phyloP scores from a whole-genome alignment of 768 basidiomycete genomes.

The Auriscalpium orientale region DNA sequence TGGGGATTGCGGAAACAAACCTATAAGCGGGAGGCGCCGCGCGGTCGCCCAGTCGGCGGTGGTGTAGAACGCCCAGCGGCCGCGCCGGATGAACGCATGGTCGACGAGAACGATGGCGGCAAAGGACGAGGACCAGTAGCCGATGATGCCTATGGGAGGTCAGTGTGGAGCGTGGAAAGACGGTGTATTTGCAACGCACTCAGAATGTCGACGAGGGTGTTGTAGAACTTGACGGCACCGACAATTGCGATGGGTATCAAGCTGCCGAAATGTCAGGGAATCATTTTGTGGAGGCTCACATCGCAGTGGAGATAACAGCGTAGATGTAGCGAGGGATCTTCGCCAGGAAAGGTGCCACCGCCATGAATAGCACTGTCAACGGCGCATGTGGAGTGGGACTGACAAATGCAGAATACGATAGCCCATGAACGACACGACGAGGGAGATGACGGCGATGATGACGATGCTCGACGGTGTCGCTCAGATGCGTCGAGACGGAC shows the following conservation, averaged over 20 bases:
- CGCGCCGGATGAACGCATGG: constrained; percentile 36
- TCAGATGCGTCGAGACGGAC: constrained; percentile 26
- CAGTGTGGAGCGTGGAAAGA: not conserved
- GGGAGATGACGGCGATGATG: constrained; percentile 32
- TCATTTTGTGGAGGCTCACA: constrained; percentile 24
- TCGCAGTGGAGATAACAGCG: constrained; percentile 34
- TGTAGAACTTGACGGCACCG: constrained; percentile 37
- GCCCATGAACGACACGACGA: constrained; percentile 31
- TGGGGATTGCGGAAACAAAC: no score
- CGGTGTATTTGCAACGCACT: constrained; percentile 20
- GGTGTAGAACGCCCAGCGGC: constrained; percentile 29
- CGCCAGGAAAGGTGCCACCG: constrained; percentile 25
- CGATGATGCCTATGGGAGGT: constrained; percentile 31
- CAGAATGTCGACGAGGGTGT: constrained; percentile 35
- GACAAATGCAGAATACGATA: constrained; percentile 28
- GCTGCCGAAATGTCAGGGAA: constrained; percentile 16
- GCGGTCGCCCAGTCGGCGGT: constrained; percentile 29
- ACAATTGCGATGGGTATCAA: constrained; percentile 41
- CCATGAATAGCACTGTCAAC: constrained; percentile 26
- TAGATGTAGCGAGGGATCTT: constrained; percentile 40
- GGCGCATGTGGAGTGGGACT: not conserved
- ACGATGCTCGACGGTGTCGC: constrained; percentile 34
- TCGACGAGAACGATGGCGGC: constrained; percentile 33
- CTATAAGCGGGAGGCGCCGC: constrained; percentile 27
- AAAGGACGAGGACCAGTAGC: constrained; percentile 36